Evolutionary conservation across 768 basidiomycete genomes (phyloP).

Genomic region (Hypholoma sublateritium): DNA sequence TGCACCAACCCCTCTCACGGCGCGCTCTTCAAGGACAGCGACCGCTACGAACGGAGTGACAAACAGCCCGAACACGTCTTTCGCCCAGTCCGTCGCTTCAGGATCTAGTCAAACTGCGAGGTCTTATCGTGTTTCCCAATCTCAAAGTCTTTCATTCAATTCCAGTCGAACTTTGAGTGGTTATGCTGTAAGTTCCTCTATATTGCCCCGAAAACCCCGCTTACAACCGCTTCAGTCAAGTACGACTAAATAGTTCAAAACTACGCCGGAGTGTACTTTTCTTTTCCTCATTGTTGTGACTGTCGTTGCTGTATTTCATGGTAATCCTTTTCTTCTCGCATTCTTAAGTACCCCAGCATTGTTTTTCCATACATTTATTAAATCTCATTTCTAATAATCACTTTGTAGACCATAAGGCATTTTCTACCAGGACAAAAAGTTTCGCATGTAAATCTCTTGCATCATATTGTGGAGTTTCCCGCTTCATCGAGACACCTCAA

Average conservation of each 20-base stretch:
- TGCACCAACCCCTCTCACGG: conserved; percentile 84
- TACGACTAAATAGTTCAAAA: conserved; percentile 35
- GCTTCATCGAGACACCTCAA: conserved; percentile 51
- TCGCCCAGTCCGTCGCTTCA: conserved; percentile 56
- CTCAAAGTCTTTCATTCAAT: conserved; percentile 71
- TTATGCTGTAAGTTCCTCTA: conserved; percentile 53
- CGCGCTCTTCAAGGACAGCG: conserved; percentile 65
- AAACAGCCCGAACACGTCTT: conserved; percentile 59
- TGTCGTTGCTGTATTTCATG: conserved; percentile 30
- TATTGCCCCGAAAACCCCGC: not conserved
- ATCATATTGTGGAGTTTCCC: conserved; percentile 40
- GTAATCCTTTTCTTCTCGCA: conserved; percentile 29
- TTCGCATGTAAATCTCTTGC: not conserved
- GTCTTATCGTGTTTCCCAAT: conserved; percentile 65
- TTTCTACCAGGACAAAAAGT: not conserved
- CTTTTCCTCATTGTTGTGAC: conserved; percentile 17
- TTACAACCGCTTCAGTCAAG: conserved; percentile 31
- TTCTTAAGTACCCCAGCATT: conserved; percentile 30
- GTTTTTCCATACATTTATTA: conserved; percentile 31
- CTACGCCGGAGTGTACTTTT: conserved; percentile 8
- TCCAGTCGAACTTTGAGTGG: conserved; percentile 75
- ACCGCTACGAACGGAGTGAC: conserved; percentile 44
- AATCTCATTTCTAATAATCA: conserved; percentile 20
- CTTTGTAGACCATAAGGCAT: conserved; percentile 7
- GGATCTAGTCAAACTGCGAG: conserved; percentile 62